These are phyloP conservation scores for Kodamaea alishanica DNA, from an alignment of 1,139 yeast species.

Conservation along the genomic window DNA sequence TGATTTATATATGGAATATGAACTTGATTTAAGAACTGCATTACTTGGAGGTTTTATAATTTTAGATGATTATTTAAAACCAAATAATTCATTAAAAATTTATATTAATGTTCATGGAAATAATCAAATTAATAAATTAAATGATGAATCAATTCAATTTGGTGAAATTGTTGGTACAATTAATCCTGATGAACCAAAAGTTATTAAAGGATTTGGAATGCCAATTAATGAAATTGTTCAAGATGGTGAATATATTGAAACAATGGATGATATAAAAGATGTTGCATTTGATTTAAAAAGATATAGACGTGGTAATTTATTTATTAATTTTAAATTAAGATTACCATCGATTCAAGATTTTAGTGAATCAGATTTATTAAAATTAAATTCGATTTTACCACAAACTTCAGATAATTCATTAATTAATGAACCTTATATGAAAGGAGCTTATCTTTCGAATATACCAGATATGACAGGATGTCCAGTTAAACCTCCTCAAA, in stretches of 20 bases:
- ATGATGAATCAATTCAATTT: constrained; percentile 24
- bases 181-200: constrained; percentile 44
- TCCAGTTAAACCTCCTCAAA: too few species aligned
- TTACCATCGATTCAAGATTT: constrained; percentile 34
- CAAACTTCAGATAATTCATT: not conserved
- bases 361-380: constrained; percentile 20
- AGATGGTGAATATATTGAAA: constrained; percentile 24
- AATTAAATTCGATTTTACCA: constrained; percentile 29
- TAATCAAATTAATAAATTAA: constrained; percentile 19
- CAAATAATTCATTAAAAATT: constrained; percentile 40
- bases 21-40: constrained; percentile 51
- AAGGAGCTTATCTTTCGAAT: too few species aligned
- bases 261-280: constrained; percentile 14
- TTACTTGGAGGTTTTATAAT: constrained; percentile 51
- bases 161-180: constrained; percentile 50
- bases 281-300: constrained; percentile 20
- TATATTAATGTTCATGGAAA: constrained; percentile 38
- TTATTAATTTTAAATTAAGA: constrained; percentile 39
- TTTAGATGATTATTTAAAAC: constrained; percentile 41
- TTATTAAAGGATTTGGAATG: constrained; percentile 54
- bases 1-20: constrained; percentile 45
- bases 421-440: too few species aligned
- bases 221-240: constrained; percentile 51
- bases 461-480: too few species aligned
- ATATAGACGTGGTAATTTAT: constrained; percentile 37